phyloP scores from a whole-genome alignment of 2,329 filamentous ascomycete species.

The Aspergillus sp. region DNA sequence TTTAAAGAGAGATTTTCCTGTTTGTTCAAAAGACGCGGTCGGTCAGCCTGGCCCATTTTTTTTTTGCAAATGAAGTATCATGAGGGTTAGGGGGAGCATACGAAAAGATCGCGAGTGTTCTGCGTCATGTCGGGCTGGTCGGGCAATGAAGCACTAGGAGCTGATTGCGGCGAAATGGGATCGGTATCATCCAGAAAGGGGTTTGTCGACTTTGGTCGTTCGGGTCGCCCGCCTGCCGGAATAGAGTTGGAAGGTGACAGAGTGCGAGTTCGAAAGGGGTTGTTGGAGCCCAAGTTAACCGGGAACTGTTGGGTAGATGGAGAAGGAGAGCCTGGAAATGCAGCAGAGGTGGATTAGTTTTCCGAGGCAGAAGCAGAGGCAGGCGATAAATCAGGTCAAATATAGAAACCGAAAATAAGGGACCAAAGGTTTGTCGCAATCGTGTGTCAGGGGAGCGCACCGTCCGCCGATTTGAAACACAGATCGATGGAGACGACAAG shows the following conservation, averaged over 20 bases:
- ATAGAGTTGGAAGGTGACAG: slow-evolving; percentile 38
- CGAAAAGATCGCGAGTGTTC: slow-evolving; percentile 60
- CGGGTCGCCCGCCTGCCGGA: slow-evolving; percentile 30
- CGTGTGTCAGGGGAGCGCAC: slow-evolving; percentile 14
- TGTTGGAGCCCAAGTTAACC: slow-evolving; percentile 47
- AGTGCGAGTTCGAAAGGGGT: slow-evolving; percentile 51
- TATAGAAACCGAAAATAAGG: slow-evolving; percentile 5
- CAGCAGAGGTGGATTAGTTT: slow-evolving; percentile 7
- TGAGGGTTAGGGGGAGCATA: slow-evolving; percentile 43
- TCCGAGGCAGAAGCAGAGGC: not conserved
- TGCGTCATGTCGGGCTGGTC: slow-evolving; percentile 42
- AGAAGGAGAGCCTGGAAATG: slow-evolving; percentile 17
- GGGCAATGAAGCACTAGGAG: slow-evolving; percentile 30
- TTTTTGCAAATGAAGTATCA: not conserved
- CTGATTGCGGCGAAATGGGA: slow-evolving; percentile 36
- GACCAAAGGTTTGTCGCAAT: slow-evolving; percentile 9
- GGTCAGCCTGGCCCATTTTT: slow-evolving; percentile 4
- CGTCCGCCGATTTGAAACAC: slow-evolving; percentile 22
- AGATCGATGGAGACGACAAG: slow-evolving; percentile 11
- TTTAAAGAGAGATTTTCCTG: slow-evolving; percentile 43
- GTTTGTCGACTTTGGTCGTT: slow-evolving; percentile 59
- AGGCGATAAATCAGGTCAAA: slow-evolving; percentile 14
- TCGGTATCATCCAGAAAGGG: slow-evolving; percentile 59
- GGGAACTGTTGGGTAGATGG: slow-evolving; percentile 32
- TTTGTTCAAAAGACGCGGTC: not conserved